Base-by-base conservation (phyloP, 441 rosid species). In the Arabidopsis hybrid region DNA sequence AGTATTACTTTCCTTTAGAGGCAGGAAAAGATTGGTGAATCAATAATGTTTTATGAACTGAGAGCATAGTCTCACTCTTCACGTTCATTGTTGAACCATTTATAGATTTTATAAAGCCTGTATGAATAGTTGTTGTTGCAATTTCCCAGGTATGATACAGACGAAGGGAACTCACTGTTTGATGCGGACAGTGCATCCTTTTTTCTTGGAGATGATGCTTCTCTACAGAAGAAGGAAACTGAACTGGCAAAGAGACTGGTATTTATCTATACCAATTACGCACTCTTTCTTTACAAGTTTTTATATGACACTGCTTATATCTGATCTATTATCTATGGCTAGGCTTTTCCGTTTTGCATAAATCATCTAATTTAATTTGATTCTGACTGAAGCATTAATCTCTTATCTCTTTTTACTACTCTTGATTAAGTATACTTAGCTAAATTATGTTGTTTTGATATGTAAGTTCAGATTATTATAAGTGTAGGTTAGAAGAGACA, bases 221-320 rank as follows among this genome's bases (percentile, higher is more conserved):
- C 95, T 62, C 81, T 89, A 73, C 90, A 90, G 73, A 89, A 91
- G 85, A 95, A 91, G 78, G 96, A 90, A 81, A 92, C 90, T 29
- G 98, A 95, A 79, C 73, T 93, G 83, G 90, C 95, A 32, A 95
- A 95, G 78, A 86, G 85, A 86, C 84, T 95, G 90, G 99, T 95
- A 83, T 36, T 65, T 56, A 17, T 73, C 52, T 36, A 43, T 17
- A 73, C 63, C 36, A 8, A 62, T 55, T 74, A 7, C 32, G 57
- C 42, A 73, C 72, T 7, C 55, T 52, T 45, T 3, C 9, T 50
- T 53, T 67, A 35, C 26, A 18, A 39, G 9, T 63, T 11, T 53
- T 18, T 55, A 16, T 34, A 45, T 62, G 70, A 42, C 18, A 29
- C 57, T 51, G 31, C 50, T 45, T 36, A 42, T 43, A 55, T 46